Base-by-base conservation (phyloP, 495 filamentous ascomycete genomes). In the Extremus antarcticus region DNA sequence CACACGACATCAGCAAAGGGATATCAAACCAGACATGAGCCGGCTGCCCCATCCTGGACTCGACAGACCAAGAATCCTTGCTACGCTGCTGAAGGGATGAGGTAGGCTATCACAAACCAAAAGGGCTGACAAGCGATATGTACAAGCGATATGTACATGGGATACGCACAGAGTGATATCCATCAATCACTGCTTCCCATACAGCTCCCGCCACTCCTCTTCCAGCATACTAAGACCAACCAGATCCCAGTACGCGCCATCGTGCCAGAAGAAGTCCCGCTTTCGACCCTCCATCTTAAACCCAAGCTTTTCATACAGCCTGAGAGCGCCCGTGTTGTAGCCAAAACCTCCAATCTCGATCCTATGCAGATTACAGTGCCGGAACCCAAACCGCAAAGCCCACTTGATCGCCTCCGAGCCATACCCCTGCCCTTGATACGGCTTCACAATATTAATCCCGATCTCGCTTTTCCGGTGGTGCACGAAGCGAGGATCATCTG, bases 371-470 rank as follows among this genome's bases (percentile, higher is more conserved):
- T 71, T 71, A 0, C 62, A 67, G 43, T 65, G 60, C 41, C 57
- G 50, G 56, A 78, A 78, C 1, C 63, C 72, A 67, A 71, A 78
- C 39, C 73, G 65, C 47, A 78, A 25, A 10, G 53, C 65, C 76
- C 76, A 78, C 35, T 66, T 63, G 17, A 77, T 72, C 0, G 74
- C 75, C 62, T 80, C 77, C 13, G 56, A 53, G 1, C 75, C 77
- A 47, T 77, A 80, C 11, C 76, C 76, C 41, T 70, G 54, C 0
- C 73, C 69, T 8, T 72, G 72, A 38, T 70, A 64, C 3, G 45
- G 50, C 13, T 53, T 53, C 9, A 50, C 53, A 2, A 76, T 57
- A 29, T 59, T 62, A 24, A 77, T 67, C 11, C 70, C 69, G 24
- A 77, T 50, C 40, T 64, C 60, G 21, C 62, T 64, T 47, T 63